Evolutionary conservation across 2,329 filamentous ascomycete species (phyloP), one percentile per base, ranked within the genome.

Genomic region (Fusarium subglutinans): DNA sequence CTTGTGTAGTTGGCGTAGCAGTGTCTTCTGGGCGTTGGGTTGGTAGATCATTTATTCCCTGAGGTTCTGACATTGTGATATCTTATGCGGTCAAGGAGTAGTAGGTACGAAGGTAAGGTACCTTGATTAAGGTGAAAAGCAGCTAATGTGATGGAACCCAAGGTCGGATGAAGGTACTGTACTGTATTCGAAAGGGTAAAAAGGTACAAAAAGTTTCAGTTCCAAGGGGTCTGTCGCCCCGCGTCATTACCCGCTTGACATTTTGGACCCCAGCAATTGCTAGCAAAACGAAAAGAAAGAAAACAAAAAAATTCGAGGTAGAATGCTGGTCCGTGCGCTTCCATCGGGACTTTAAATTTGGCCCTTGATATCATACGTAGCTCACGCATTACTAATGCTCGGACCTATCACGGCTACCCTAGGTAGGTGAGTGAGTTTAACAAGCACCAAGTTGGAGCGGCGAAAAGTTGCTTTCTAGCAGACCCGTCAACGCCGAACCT

Each of bases 341-440:
- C 6, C n/a, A 26, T 38, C 54, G 40, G 53, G 58, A 51, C 50
- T 51, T 58, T 30, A 30, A 53, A 37, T 48, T 53, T 63, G 71
- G 71, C 65, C 69, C 73, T 79, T 79, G 77, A n/a, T 78, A 79
- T 81, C 80, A 81, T 79, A 78, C 47, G 66, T 38, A 58, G 73
- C 66, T 69, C 70, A 48, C 57, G 58, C 75, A 82, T 82, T 82
- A 82, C 70, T 82, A 81, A 82, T 82, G 70, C 72, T 69, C 69
- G 63, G 66, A 38, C 74, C 77, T 77, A 79, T 77, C 77, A 76
- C 76, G 68, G 75, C 26, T 17, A 17, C 33, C 33, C 33, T 35
- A 35, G 8, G 45, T 30, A 35, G 8, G 45, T 30, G 44, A 47
- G 18, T 43, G 18, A 47, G 47, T 58, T 67, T 66, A 50, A 63